phyloP scores from a whole-genome alignment of 768 basidiomycete genomes.

The Strobilomyces dryophilus region DNA sequence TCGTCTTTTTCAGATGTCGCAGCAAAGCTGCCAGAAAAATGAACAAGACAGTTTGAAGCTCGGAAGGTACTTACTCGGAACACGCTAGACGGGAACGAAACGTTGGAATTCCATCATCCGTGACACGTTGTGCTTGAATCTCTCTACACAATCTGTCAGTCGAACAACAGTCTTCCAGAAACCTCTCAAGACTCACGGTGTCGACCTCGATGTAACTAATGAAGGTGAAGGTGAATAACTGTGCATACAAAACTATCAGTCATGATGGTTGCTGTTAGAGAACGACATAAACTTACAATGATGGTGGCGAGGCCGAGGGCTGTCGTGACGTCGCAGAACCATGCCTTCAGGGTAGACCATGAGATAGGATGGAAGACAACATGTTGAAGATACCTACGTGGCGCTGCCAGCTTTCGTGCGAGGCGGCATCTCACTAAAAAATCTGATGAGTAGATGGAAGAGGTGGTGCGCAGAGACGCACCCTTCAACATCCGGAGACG shows the following conservation, averaged over 20 bases:
- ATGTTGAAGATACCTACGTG: neutral
- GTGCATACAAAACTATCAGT: neutral
- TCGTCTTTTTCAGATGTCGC: conserved; percentile 1
- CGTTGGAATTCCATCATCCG: neutral
- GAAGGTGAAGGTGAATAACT: too few species aligned
- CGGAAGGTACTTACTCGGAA: neutral
- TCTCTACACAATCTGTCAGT: neutral
- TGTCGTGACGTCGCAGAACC: too few species aligned
- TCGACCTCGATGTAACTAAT: neutral
- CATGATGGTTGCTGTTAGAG: too few species aligned
- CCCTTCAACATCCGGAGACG: neutral
- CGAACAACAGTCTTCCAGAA: neutral
- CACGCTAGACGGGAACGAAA: neutral
- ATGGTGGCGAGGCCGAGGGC: too few species aligned
- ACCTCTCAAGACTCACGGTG: neutral
- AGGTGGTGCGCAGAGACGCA: neutral
- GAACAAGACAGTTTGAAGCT: too few species aligned
- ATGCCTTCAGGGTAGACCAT: neutral
- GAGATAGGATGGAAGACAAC: neutral
- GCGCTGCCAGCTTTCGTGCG: neutral
- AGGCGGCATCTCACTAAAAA: neutral
- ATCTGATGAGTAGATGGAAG: too few species aligned
- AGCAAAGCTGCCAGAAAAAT: conserved; percentile 1
- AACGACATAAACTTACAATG: too few species aligned
- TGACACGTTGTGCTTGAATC: neutral